phyloP scores from a whole-genome alignment of 768 basidiomycete genomes.

The Mrakia frigida region DNA sequence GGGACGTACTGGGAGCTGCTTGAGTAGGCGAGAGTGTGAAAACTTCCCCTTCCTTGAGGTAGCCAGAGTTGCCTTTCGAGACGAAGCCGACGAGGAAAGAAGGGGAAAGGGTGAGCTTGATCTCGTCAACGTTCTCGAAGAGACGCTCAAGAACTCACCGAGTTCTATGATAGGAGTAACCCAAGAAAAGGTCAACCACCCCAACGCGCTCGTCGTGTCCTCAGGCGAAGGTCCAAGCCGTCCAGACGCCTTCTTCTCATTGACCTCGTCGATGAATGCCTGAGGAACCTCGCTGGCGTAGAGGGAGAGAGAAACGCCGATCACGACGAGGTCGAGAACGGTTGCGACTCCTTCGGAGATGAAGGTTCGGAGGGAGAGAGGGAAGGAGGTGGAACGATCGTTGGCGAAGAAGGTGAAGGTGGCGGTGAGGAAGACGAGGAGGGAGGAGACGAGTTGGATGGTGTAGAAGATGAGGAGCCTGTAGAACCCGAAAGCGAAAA shows the following conservation, averaged over 20 bases:
- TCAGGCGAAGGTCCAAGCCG: constrained; percentile 20
- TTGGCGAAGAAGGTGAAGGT: constrained; percentile 3
- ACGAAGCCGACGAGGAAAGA: background rate
- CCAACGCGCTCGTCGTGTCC: constrained; percentile 13
- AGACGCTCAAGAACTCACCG: background rate
- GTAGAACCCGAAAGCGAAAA: background rate
- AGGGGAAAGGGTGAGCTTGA: background rate
- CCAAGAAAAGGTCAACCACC: constrained; percentile 27
- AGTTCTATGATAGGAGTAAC: constrained; percentile 12
- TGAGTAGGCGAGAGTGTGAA: background rate
- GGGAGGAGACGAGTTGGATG: background rate
- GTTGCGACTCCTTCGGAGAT: background rate
- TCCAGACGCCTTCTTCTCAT: constrained; percentile 3
- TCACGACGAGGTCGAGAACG: background rate
- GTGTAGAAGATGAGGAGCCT: constrained; percentile 1
- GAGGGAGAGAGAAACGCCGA: constrained; percentile 5
- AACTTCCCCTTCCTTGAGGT: background rate
- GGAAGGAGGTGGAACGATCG: background rate
- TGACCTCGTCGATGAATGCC: background rate
- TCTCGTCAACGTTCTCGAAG: background rate
- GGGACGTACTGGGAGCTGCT: background rate
- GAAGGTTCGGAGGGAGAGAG: constrained; percentile 1
- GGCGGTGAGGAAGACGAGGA: constrained; percentile 18
- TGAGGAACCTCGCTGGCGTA: constrained; percentile 1
- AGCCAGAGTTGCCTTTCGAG: background rate